These are phyloP conservation scores for Aspergillus kassunensis DNA, from an alignment of 495 filamentous ascomycete genomes.

Conservation along the genomic window DNA sequence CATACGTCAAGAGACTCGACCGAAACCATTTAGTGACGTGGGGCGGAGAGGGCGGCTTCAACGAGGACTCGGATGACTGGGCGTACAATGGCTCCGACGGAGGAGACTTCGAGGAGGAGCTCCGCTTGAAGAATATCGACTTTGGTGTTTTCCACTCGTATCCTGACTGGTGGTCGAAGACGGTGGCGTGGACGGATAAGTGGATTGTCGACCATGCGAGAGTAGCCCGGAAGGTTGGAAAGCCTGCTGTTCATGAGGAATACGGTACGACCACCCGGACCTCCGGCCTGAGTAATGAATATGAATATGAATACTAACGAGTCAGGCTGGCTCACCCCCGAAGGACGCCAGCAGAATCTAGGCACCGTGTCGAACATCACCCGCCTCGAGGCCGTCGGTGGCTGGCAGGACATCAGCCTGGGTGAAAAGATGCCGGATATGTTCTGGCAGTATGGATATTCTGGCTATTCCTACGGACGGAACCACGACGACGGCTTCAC, in stretches of 20 bases:
- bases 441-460: slow-evolving; percentile 17
- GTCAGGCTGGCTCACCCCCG: slow-evolving; percentile 13
- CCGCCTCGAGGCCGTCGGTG: slow-evolving; percentile 14
- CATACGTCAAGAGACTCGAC: slow-evolving; percentile 60
- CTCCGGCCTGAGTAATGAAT: background rate
- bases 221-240: background rate
- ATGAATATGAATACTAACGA: background rate
- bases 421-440: slow-evolving; percentile 17
- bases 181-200: slow-evolving; percentile 14
- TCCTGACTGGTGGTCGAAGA: slow-evolving; percentile 31
- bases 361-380: slow-evolving; percentile 15
- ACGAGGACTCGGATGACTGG: slow-evolving; percentile 40
- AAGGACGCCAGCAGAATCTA: slow-evolving; percentile 7
- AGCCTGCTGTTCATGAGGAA: slow-evolving; percentile 18
- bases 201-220: slow-evolving; percentile 14
- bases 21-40: slow-evolving; percentile 55
- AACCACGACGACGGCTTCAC: slow-evolving; percentile 18
- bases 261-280: no score
- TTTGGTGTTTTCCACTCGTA: slow-evolving; percentile 62
- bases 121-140: slow-evolving; percentile 52
- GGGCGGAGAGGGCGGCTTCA: slow-evolving; percentile 51
- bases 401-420: slow-evolving; percentile 16
- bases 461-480: slow-evolving; percentile 15
- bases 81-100: slow-evolving; percentile 55
- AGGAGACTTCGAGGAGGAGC: slow-evolving; percentile 55